Conservation (phyloP, 768 basidiomycete genomes). For the Collybia sp. region DNA sequence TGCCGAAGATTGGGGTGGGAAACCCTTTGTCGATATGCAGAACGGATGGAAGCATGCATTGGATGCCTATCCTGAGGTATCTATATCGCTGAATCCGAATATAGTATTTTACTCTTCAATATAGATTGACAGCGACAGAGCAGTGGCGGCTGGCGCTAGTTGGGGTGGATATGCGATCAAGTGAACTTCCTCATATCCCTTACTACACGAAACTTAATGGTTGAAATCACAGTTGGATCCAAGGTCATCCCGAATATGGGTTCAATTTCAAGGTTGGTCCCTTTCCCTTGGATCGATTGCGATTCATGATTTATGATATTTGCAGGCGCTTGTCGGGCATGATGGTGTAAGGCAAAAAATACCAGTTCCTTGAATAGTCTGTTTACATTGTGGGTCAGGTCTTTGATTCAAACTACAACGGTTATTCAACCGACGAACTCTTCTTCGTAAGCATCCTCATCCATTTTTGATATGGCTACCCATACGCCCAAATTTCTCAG, state of each 20-base stretch:
- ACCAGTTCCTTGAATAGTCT: not conserved
- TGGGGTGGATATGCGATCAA: constrained; percentile 91
- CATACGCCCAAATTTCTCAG: constrained; percentile 27
- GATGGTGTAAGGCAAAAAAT: constrained; percentile 61
- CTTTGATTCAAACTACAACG: constrained; percentile 75
- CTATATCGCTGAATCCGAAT: constrained; percentile 3
- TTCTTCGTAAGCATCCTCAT: constrained; percentile 61
- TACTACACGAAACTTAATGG: constrained; percentile 1
- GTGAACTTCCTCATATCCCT: constrained; percentile 31
- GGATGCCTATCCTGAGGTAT: constrained; percentile 64
- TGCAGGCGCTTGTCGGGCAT: constrained; percentile 75
- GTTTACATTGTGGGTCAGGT: constrained; percentile 32
- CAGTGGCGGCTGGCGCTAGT: constrained; percentile 77
- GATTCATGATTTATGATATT: not conserved
- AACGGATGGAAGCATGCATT: constrained; percentile 72
- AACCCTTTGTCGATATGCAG: constrained; percentile 74
- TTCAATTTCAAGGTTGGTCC: constrained; percentile 72
- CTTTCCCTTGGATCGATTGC: not conserved
- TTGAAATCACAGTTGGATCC: constrained; percentile 70
- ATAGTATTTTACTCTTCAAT: not conserved
- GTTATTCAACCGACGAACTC: constrained; percentile 88
- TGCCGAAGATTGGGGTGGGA: constrained; percentile 79
- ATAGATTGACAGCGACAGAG: constrained; percentile 64
- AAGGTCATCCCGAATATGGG: constrained; percentile 85
- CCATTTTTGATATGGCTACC: not conserved